phyloP scores from a whole-genome alignment of 164 flowering plant species.

The Vitis amurensis region DNA sequence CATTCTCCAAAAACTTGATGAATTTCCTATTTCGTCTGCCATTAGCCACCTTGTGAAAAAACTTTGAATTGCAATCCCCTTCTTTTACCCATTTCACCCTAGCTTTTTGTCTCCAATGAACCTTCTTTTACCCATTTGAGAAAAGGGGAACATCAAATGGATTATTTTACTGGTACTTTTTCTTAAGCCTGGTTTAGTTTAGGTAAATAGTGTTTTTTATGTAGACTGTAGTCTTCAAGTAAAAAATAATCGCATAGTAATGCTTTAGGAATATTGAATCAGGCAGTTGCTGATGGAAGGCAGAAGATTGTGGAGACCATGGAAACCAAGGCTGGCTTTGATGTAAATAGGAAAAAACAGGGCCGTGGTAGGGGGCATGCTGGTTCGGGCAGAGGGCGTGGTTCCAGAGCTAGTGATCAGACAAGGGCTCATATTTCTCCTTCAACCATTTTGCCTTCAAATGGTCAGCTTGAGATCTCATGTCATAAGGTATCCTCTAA shows the following conservation, averaged over 20 bases:
- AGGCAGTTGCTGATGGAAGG: slow-evolving; percentile 56
- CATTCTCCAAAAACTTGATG: too few species aligned
- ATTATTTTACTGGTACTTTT: too few species aligned
- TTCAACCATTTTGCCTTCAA: slow-evolving; percentile 36
- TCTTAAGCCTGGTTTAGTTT: too few species aligned
- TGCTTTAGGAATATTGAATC: slow-evolving; percentile 7
- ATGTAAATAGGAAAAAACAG: slow-evolving; percentile 62
- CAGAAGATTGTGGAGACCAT: slow-evolving; percentile 33
- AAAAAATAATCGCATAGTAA: slow-evolving; percentile 10
- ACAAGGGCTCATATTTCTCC: slow-evolving; percentile 38
- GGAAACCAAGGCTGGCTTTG: slow-evolving; percentile 47
- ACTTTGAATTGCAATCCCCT: too few species aligned
- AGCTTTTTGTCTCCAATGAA: too few species aligned
- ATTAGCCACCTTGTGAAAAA: too few species aligned
- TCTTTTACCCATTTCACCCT: too few species aligned
- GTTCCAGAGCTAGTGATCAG: slow-evolving; percentile 57
- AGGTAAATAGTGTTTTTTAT: too few species aligned
- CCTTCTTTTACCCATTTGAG: too few species aligned
- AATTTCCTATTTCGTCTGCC: too few species aligned
- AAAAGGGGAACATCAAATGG: too few species aligned
- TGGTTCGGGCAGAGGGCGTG: slow-evolving; percentile 72
- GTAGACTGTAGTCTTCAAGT: neutral
- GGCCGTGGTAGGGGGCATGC: slow-evolving; percentile 79
- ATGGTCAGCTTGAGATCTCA: slow-evolving; percentile 70
- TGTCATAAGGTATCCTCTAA: slow-evolving; percentile 43